phyloP scores from a whole-genome alignment of 108 stramenopile species.

The Pelagomonas calceolata region DNA sequence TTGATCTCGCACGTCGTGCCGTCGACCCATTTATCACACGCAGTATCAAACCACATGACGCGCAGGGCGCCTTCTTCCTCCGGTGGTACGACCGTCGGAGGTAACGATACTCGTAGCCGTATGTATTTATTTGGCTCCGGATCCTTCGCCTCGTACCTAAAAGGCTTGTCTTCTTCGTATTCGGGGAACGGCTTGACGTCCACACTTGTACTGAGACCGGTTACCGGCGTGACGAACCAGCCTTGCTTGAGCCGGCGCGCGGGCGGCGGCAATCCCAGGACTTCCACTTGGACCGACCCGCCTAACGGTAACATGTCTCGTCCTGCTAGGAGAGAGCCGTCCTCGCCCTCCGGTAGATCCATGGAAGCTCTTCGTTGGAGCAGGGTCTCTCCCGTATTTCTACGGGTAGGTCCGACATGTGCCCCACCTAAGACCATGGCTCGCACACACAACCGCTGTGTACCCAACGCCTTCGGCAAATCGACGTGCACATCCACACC shows the following conservation, averaged over 20 bases:
- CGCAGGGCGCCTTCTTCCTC: neutral
- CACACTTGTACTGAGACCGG: neutral
- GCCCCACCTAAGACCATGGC: neutral
- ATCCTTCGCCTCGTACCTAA: neutral
- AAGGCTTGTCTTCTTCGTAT: neutral
- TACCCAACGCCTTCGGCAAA: neutral
- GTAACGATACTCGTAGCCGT: neutral
- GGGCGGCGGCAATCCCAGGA: neutral
- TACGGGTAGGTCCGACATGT: neutral
- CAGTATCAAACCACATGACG: neutral
- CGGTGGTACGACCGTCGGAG: neutral
- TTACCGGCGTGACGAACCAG: neutral
- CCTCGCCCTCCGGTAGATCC: neutral
- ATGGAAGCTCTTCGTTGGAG: too few species aligned
- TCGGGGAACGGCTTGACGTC: neutral
- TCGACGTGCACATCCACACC: neutral
- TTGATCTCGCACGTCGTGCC: neutral
- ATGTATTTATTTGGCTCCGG: neutral
- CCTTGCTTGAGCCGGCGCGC: neutral
- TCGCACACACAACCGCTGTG: neutral
- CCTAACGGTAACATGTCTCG: neutral
- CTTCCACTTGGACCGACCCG: neutral
- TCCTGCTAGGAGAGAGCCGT: neutral
- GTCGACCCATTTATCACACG: neutral
- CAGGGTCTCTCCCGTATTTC: neutral